Base-by-base conservation (phyloP, 768 basidiomycete genomes). In the Auricularia sp. region DNA sequence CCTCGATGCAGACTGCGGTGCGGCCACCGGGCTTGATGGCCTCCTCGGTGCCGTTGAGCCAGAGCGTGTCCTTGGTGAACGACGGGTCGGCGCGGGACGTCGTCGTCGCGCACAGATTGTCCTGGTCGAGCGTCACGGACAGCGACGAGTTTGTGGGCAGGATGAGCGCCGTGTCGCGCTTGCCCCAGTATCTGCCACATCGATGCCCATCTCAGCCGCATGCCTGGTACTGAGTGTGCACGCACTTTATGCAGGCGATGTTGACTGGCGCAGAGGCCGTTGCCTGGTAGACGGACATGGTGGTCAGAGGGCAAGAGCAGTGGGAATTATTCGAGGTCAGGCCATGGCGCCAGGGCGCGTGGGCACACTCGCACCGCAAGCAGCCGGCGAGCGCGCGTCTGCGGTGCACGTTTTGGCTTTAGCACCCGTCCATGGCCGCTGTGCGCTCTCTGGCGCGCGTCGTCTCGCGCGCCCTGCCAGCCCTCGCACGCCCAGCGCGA, bases 101-200 rank as follows among this genome's bases (percentile, higher is more conserved):
- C 3, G 97, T 99, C 7, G 93, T 96, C 1, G 92, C 92, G 66
- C 92, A 83, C 10, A 99, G 84, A 71, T 98, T 91, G 77, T 98
- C 94, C 76, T 98, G 97, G 71, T 89, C 89, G 68, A 99, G 88
- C 2, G 97, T 98, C 61, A 98, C 92, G 6, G 95, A 98, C n/a
- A 99, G 85, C 10, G 96, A 98, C 0, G 94, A 93, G 78, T 99
- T 99, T 68, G 94, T 98, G 54, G 97, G 97, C 65, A 99, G 81
- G 74, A 98, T 98, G 68, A 98, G 85, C 70, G 87, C 84, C 3
- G 93, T 95, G 77, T 98, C 90, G 67, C 97, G 90, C 77, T 99
- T 99, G 68, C 97, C 97, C 97, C 97, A 99, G 82, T 98, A 98
- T 75, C 91, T 95, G 72, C 59, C 66, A 64, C 65, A 21, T 16